Evolutionary conservation across 441 rosid genomes (phyloP).

Genomic region (Heliophila coronopifolia): DNA sequence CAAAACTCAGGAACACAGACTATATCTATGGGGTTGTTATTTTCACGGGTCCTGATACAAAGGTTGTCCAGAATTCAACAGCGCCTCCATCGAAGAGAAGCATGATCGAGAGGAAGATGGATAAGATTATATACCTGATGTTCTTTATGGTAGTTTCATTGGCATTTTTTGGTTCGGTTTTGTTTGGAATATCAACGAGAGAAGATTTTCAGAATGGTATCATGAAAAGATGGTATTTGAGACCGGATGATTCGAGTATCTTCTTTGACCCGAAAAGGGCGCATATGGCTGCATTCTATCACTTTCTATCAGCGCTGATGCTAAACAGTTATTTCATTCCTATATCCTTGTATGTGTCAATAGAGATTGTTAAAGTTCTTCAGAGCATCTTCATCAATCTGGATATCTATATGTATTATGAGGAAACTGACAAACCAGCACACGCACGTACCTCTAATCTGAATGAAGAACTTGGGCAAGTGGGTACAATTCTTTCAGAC

Average conservation of each 20-base stretch:
- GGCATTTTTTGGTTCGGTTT: slow-evolving; percentile 58
- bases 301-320: slow-evolving; percentile 81
- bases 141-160: slow-evolving; percentile 61
- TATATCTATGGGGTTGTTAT: slow-evolving; percentile 73
- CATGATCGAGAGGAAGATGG: slow-evolving; percentile 80
- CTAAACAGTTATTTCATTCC: slow-evolving; percentile 89
- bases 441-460: slow-evolving; percentile 95
- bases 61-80: slow-evolving; percentile 85
- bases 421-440: slow-evolving; percentile 85
- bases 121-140: slow-evolving; percentile 65
- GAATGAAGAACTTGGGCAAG: slow-evolving; percentile 99
- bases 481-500: slow-evolving; percentile 89
- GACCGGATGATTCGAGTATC: slow-evolving; percentile 64
- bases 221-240: slow-evolving; percentile 92
- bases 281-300: slow-evolving; percentile 51
- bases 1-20: slow-evolving; percentile 90
- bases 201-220: slow-evolving; percentile 58
- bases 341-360: slow-evolving; percentile 86
- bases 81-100: slow-evolving; percentile 94
- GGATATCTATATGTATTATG: slow-evolving; percentile 75
- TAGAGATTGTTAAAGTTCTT: slow-evolving; percentile 87
- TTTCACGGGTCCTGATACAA: slow-evolving; percentile 88
- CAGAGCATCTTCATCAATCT: slow-evolving; percentile 86
- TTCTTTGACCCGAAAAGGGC: slow-evolving; percentile 65
- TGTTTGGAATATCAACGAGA: slow-evolving; percentile 62